Base-by-base conservation (phyloP, 164 flowering plant species). In the Dillenia suffruticosa region DNA sequence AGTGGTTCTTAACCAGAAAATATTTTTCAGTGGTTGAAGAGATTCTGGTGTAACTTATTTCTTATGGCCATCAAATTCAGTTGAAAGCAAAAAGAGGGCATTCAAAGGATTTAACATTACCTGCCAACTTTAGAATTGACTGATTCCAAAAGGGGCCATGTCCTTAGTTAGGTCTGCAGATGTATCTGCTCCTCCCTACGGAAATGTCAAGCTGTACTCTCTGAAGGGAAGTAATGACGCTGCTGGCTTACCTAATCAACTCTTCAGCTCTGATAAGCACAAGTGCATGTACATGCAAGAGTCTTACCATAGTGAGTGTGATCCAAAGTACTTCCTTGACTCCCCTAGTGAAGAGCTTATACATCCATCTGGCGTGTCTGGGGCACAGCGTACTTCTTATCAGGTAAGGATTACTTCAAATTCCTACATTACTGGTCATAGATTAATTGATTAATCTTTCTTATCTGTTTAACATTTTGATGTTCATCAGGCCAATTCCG, bases 141-240 rank as follows among this genome's bases (percentile, higher is more conserved):
- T 12, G 5, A 32, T 49, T 43, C 15, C 44, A 56, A 54, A 46
- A 40, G 56, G 43, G 63, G 61, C 51, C 63, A 79, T 82, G 84
- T 79, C 86, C 56, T 73, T 86, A 57, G 80, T 82, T 57, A 72
- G 86, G 68, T 62, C 85, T 47, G 65, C 76, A 54, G 91, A 85
- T 63, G 68, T 81, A 57, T 72, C 96, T 51, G 66, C 82, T 15
- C 50, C 77, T 15, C 49, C 84, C 15, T 84, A 80, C 58, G 68
- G 75, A 52, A 81, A 72, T 51, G 59, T 72, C 16, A 77, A 78
- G 68, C 76, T 78, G 50, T 82, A 78, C 57, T 40, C 79, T 0
- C 61, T 75, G 12, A 75, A 80, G 49, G 77, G 76, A 24, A 76
- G 68, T 57, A 66, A 61, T 52, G 69, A 69, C n/a, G 59, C 16